phyloP scores from a whole-genome alignment of 2,329 filamentous ascomycete species.

The Seiridium unicorne region DNA sequence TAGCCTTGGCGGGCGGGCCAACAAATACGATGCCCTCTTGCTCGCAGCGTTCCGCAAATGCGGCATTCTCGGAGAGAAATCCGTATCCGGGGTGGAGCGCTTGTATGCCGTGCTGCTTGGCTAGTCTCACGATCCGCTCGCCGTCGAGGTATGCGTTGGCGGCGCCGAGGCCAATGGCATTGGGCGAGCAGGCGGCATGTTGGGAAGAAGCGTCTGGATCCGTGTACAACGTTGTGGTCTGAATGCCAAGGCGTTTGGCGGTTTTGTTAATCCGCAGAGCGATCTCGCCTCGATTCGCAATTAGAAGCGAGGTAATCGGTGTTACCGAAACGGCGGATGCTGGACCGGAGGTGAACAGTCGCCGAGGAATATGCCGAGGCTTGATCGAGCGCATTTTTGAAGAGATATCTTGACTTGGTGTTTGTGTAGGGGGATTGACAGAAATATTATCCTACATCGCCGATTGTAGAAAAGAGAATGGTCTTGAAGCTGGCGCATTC shows the following conservation, averaged over 20 bases:
- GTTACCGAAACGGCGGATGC: conserved; percentile 34
- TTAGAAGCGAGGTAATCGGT: conserved; percentile 77
- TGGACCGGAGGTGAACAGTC: conserved; percentile 29
- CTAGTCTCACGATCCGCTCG: conserved; percentile 85
- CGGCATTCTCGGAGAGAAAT: conserved; percentile 90
- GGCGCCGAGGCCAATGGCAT: conserved; percentile 79
- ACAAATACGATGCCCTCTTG: conserved; percentile 93
- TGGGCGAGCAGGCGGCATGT: conserved; percentile 82
- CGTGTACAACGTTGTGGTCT: conserved; percentile 92
- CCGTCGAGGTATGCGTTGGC: conserved; percentile 90
- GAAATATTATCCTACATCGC: not conserved
- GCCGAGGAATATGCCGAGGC: conserved; percentile 44
- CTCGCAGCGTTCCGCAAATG: conserved; percentile 83
- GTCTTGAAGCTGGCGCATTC: not conserved
- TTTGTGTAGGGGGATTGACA: no score
- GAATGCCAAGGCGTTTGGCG: conserved; percentile 83
- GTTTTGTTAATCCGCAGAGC: conserved; percentile 90
- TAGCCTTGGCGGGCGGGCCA: conserved; percentile 80
- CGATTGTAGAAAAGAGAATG: not conserved
- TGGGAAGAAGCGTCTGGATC: conserved; percentile 85
- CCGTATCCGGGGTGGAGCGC: conserved; percentile 96
- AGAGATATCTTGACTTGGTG: no score
- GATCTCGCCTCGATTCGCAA: conserved; percentile 96
- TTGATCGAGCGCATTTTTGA: conserved; percentile 55
- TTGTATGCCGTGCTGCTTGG: conserved; percentile 81